Evolutionary conservation across 164 flowering plant species (phyloP), one percentile per base, ranked within the genome.

Genomic region (Dillenia turbinata): DNA sequence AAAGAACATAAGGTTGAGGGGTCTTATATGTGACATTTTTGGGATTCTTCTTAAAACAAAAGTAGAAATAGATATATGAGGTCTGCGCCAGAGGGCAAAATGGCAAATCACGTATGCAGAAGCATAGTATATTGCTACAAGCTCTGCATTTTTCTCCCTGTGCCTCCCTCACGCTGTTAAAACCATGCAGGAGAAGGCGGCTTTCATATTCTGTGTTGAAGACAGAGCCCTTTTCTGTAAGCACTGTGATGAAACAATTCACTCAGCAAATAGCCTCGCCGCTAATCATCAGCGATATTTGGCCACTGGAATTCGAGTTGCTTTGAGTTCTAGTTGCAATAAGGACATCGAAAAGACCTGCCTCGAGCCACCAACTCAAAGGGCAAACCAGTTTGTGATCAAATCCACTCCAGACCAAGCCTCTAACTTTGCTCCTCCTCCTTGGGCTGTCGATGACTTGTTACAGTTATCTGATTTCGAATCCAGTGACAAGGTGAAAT

Each of bases 181-280:
- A 33, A 5, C 6, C 40, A 33, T 59, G 12, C 80, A 94, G 99
- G 99, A 91, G 65, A 94, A 88, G 66, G 54, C 96, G 46, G 97
- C 97, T 16, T 94, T 91, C 75, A 91, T 91, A 11, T 94, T 94
- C 76, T 94, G 99, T 55, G 96, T 91, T 7, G 97, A 94, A 78
- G 99, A 94, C 69, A 81, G 99, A 72, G 99, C 99, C 2, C 84
- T 94, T n/a, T 84, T 92, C 11, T 92, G 99, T 64, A 75, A 75
- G 64, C 91, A 93, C 45, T 93, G 98, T 55, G 98, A 93, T 54
- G 94, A 88, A 70, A 78, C 97, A 0, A 81, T 94, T 19, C 99
- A 94, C 65, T 65, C 87, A 19, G 76, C 89, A 4, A 80, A 79
- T 48, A 85, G 82, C 60, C 85, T 75, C 48, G 77, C 95, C 22